phyloP scores from a whole-genome alignment of 352 stramenopile species.

The Globisporangium acanthophoron region DNA sequence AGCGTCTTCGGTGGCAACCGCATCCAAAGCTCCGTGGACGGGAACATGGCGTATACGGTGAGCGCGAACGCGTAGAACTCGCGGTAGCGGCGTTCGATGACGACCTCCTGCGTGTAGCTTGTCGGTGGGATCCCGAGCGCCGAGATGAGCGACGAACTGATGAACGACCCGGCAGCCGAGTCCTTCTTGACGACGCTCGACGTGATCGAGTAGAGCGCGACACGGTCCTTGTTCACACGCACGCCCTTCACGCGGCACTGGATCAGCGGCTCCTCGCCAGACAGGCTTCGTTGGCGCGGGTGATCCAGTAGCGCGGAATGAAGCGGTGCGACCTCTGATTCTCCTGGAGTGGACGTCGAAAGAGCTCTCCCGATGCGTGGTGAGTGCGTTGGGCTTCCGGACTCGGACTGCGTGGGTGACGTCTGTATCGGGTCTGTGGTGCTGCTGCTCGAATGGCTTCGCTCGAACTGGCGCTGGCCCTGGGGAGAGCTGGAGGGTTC shows the following conservation, averaged over 20 bases:
- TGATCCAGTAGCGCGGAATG: neutral
- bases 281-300: neutral
- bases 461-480: neutral
- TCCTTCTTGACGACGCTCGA: conserved; percentile 28
- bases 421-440: neutral
- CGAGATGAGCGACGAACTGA: conserved; percentile 6
- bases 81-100: conserved; percentile 64
- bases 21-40: conserved; percentile 45
- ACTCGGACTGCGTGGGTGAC: neutral
- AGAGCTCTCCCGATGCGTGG: conserved; percentile 11
- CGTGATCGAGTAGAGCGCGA: conserved; percentile 56
- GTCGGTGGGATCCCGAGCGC: neutral
- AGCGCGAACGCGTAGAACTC: conserved; percentile 75
- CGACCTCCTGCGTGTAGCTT: conserved; percentile 21
- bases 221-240: conserved; percentile 38
- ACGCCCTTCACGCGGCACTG: conserved; percentile 53
- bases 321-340: neutral
- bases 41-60: conserved; percentile 58
- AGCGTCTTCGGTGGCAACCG: conserved; percentile 65
- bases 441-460: neutral
- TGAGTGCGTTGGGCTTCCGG: conserved; percentile 2
- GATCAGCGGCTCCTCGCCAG: conserved; percentile 12
- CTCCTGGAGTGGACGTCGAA: conserved; percentile 5
- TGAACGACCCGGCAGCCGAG: neutral
- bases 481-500: neutral